These are phyloP conservation scores for Orbilia brochopaga DNA, from an alignment of 2,329 filamentous ascomycete species.

Conservation along the genomic window DNA sequence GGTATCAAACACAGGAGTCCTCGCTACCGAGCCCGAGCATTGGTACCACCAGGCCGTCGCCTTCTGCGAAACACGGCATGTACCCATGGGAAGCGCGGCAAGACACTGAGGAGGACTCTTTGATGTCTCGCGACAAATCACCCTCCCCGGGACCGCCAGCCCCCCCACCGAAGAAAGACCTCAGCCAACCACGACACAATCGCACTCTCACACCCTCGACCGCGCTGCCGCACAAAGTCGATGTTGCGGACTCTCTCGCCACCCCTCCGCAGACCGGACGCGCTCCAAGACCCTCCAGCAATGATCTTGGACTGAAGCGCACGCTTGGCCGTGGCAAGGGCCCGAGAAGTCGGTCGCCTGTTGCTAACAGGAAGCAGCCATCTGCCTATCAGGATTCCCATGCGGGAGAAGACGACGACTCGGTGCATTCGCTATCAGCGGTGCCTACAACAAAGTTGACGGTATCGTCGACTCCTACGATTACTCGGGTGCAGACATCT, in stretches of 20 bases:
- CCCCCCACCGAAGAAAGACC: slow-evolving; percentile 40
- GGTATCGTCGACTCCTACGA: slow-evolving; percentile 31
- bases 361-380: slow-evolving; percentile 36
- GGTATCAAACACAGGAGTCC: slow-evolving; percentile 26
- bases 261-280: slow-evolving; percentile 38
- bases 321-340: slow-evolving; percentile 21
- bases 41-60: slow-evolving; percentile 29
- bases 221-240: slow-evolving; percentile 23
- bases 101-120: slow-evolving; percentile 38
- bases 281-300: slow-evolving; percentile 30
- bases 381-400: slow-evolving; percentile 18
- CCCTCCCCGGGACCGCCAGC: slow-evolving; percentile 35
- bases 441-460: slow-evolving; percentile 41
- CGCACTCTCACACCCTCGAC: slow-evolving; percentile 43
- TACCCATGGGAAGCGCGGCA: slow-evolving; percentile 49
- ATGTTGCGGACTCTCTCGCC: slow-evolving; percentile 38
- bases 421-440: slow-evolving; percentile 20
- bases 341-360: slow-evolving; percentile 34
- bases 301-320: slow-evolving; percentile 21
- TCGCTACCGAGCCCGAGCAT: slow-evolving; percentile 43
- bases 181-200: slow-evolving; percentile 34
- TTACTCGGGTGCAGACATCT: slow-evolving; percentile 42
- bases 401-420: slow-evolving; percentile 18
- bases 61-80: slow-evolving; percentile 41
- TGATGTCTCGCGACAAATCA: slow-evolving; percentile 44